Base-by-base conservation (phyloP, 257 asterid genomes). In the Thymus quinquecostatus region DNA sequence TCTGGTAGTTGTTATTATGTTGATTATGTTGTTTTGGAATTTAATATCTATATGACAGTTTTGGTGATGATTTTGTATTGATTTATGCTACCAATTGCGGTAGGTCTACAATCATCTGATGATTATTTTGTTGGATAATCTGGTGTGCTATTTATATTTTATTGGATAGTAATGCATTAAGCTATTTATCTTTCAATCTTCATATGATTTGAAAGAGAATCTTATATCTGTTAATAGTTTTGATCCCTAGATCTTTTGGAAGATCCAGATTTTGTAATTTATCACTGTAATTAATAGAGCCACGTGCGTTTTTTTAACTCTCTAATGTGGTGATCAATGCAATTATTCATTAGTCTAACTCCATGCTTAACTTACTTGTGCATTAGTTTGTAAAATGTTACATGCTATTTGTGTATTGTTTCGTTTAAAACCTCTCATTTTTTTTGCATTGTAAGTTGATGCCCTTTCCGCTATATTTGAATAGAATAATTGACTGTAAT, bases 1-100 rank as follows among this genome's bases (percentile, higher is more conserved):
- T 65, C 56, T 65, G 58, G 3, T 60, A 13, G 69, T 1, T 45
- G 56, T 48, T 36, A 27, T 80, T 67, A 10, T 72, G 70, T 57
- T 63, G 49, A 32, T 48, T 60, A 21, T 21, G 6, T 62, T 55
- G 45, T 10, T 32, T 60, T 80, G 66, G n/a, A 36, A 28, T 54
- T 71, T 28, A 13, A 30, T 14, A 43, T 49, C 3, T 41, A 2
- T 29, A 11, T 4, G 14, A 51, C 36, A 1, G 6, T 32, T 50
- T 13, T 59, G 58, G 58, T 10, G 59, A 36, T 73, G n/a, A 38
- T 56, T 33, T 32, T 32, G 68, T 60, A 32, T 7, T 32, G 64
- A 59, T 63, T 10, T 53, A 38, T 43, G 65, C 1, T 36, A 9
- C 33, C 47, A 9, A 27, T 38, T 54, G 57, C 38, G 60, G n/a